These are phyloP conservation scores for Penicillium aurantiogriseum DNA, from an alignment of 2,329 filamentous ascomycete genomes.

Conservation along the genomic window DNA sequence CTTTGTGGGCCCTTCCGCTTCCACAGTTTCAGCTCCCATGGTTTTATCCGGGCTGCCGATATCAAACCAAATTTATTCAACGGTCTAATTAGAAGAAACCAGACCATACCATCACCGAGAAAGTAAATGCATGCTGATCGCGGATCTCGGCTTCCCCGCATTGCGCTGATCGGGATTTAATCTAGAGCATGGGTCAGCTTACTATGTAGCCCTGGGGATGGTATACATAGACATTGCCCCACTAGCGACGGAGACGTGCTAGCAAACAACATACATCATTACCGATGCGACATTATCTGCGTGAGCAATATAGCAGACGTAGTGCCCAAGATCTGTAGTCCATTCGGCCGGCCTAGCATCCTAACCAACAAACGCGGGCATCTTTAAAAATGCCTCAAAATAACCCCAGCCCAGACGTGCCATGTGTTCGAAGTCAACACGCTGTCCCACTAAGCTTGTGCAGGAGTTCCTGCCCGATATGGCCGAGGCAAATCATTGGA, in stretches of 20 bases:
- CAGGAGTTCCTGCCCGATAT: slow-evolving; percentile 68
- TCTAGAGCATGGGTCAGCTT: neutral
- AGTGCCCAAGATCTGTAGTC: slow-evolving; percentile 53
- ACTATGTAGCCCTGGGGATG: neutral
- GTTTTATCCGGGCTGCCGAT: neutral
- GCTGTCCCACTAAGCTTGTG: slow-evolving; percentile 63
- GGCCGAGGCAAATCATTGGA: slow-evolving; percentile 64
- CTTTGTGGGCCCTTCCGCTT: neutral
- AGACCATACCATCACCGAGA: neutral
- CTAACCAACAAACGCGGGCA: slow-evolving; percentile 48
- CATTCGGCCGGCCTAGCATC: slow-evolving; percentile 65
- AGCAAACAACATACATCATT: slow-evolving; percentile 58
- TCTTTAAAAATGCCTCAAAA: slow-evolving; percentile 48
- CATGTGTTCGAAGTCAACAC: slow-evolving; percentile 70
- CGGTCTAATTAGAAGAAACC: neutral
- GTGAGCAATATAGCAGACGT: slow-evolving; percentile 53
- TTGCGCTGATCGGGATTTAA: slow-evolving; percentile 3
- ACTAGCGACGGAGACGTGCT: slow-evolving; percentile 30
- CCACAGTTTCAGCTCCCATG: neutral
- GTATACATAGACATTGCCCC: slow-evolving; percentile 40
- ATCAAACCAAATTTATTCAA: neutral
- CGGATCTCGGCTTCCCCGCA: slow-evolving; percentile 31
- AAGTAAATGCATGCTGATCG: slow-evolving; percentile 14
- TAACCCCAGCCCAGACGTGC: slow-evolving; percentile 58
- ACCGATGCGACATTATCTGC: slow-evolving; percentile 67